Conservation (phyloP, 139 green algal genomes). For the Astrephomene gubernaculifera region DNA sequence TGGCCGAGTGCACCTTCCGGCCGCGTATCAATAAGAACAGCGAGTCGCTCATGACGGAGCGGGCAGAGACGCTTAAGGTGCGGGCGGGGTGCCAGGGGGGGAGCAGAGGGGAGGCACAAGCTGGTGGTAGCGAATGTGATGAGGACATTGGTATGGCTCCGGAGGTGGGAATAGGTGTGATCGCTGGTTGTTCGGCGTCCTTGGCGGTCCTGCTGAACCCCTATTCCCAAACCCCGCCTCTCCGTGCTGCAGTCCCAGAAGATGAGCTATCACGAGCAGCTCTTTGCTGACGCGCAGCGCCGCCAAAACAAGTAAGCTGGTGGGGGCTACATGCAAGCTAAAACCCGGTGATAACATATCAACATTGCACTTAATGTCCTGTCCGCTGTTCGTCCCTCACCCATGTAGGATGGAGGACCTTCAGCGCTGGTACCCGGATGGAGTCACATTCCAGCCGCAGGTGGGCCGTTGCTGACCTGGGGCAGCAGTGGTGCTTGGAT, state of each 20-base stretch:
- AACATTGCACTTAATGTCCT: background rate
- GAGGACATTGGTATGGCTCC: background rate
- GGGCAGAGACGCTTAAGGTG: constrained; percentile 66
- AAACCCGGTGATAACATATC: too few relatives aligned
- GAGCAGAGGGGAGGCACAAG: background rate
- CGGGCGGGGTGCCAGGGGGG: too few relatives aligned
- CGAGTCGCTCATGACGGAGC: constrained; percentile 72
- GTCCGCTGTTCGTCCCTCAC: background rate
- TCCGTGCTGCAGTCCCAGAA: constrained; percentile 40
- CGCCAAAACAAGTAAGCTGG: constrained; percentile 63
- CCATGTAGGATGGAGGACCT: constrained; percentile 58
- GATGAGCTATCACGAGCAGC: constrained; percentile 69
- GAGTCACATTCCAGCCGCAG: constrained; percentile 82
- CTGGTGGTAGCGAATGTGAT: background rate
- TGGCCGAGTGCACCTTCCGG: constrained; percentile 78
- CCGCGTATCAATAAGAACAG: constrained; percentile 74
- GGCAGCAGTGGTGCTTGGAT: background rate
- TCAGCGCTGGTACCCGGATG: constrained; percentile 73
- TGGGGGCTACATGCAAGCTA: too few relatives aligned
- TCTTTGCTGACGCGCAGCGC: constrained; percentile 78
- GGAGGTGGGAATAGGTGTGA: too few relatives aligned
- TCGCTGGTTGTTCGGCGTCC: too few relatives aligned
- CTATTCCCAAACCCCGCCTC: too few relatives aligned
- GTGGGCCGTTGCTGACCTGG: too few relatives aligned
- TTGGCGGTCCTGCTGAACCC: background rate